These are phyloP conservation scores for Acacia melanoxylon DNA, from an alignment of 306 rosid species.

Conservation along the genomic window DNA sequence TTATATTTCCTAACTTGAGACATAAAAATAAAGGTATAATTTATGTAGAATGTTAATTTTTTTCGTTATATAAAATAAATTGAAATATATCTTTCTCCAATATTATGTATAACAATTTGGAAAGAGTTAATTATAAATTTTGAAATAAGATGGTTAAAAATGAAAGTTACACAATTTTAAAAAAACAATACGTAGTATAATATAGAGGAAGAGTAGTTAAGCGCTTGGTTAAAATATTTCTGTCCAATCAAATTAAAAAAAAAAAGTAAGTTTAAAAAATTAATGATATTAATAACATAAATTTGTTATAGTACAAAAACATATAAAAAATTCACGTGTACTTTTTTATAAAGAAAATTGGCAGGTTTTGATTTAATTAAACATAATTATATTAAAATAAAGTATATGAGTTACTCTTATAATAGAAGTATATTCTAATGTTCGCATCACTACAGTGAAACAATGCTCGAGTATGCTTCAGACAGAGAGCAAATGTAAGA, in stretches of 20 bases:
- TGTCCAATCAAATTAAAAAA: neutral
- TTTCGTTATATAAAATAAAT: neutral
- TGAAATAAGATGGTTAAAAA: neutral
- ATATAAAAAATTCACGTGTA: no score
- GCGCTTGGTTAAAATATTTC: no score
- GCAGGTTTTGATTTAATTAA: no score
- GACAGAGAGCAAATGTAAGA: no score
- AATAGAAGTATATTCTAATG: neutral
- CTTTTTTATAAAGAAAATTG: no score
- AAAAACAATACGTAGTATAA: neutral
- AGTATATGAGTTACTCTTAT: no score
- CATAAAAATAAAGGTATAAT: neutral
- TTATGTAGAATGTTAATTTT: neutral
- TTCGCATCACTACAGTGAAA: neutral
- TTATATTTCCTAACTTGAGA: neutral
- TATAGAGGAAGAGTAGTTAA: neutral
- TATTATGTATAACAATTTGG: neutral
- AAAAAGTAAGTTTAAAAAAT: neutral
- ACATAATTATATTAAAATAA: no score
- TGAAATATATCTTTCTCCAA: neutral
- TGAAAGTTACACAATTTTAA: neutral
- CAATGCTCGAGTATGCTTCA: no score
- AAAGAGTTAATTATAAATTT: neutral
- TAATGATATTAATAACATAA: neutral
- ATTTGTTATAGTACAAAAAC: no score